Evolutionary conservation across 768 basidiomycete genomes (phyloP).

Genomic region (Chalciporus pseudorubinellus): DNA sequence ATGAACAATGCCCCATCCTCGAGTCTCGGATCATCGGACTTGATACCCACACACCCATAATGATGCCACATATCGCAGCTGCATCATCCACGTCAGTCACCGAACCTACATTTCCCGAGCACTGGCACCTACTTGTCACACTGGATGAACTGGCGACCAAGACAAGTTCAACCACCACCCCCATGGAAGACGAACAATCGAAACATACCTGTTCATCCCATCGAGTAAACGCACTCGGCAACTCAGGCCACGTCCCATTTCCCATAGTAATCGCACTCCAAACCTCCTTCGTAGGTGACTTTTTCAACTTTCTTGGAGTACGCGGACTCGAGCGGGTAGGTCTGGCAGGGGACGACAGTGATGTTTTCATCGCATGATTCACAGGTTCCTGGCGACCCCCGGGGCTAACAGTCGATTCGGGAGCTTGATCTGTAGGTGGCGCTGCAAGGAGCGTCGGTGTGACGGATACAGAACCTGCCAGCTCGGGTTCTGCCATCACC

Average conservation of each 20-base stretch:
- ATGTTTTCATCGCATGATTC: not conserved
- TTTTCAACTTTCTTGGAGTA: not conserved
- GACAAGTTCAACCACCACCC: not conserved
- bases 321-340: not conserved
- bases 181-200: not conserved
- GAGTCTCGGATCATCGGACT: slow-evolving; percentile 36
- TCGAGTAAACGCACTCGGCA: slow-evolving; percentile 6
- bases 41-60: slow-evolving; percentile 48
- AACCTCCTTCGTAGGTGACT: slow-evolving; percentile 2
- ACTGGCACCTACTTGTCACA: slow-evolving; percentile 34
- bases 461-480: not conserved
- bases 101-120: not conserved
- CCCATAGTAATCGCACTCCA: not conserved
- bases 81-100: not conserved
- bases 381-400: not conserved
- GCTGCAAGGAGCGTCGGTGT: not conserved
- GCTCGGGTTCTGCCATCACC: slow-evolving; percentile 1
- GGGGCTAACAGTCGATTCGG: not conserved
- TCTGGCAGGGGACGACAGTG: not conserved
- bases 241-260: slow-evolving; percentile 15
- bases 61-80: slow-evolving; percentile 52
- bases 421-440: not conserved
- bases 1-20: slow-evolving; percentile 30
- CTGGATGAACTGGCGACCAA: slow-evolving; percentile 30
- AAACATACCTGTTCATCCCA: slow-evolving; percentile 26